Base-by-base conservation (phyloP, 1,284 basidiomycete genomes). In the Anthracocystis walkeri region DNA sequence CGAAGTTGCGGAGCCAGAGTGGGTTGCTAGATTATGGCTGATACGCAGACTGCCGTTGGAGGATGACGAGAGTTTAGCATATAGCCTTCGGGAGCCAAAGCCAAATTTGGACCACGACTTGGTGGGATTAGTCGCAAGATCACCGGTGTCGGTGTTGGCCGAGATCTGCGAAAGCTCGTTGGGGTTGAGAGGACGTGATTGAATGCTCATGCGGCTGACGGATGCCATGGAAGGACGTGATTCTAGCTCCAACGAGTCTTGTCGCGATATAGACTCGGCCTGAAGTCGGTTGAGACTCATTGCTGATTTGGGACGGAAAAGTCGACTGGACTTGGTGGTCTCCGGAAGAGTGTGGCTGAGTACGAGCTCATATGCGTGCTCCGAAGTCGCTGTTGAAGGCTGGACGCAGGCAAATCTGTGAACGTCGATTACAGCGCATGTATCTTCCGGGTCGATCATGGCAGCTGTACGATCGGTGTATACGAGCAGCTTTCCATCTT, bases 401-500 rank as follows among this genome's bases (percentile, higher is more conserved):
- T 58, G 54, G 2, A 65, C 58, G 33, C 35, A 40, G 21, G 33
- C 58, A 42, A 62, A 71, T 41, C 29, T 42, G 54, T 60, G 38
- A 29, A 74, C 16, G 49, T 74, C 61, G 58, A 67, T 64, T n/a
- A 25, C 29, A 4, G 31, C 33, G 33, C 62, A 55, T 3, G 54
- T 51, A 7, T 63, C 16, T 8, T 68, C 65, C 11, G 71, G 65
- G 23, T 33, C 44, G 25, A 74, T 51, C 44, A 74, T 58, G 46
- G 71, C 71, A n/a, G 65, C 55, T 18, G 57, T 64, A 31, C 65
- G 65, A 33, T 68, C 71, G 7, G 33, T 49, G 44, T 74, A 74
- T n/a, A 74, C 55, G 29, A 74, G 62, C 14, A 74, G 61, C 48
- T 54, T 61, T 38, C 55, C 71, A 41, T 58, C 71, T 54, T 74